phyloP scores from a whole-genome alignment of 2,329 filamentous ascomycete genomes.

The Aspergillus fijiensis region DNA sequence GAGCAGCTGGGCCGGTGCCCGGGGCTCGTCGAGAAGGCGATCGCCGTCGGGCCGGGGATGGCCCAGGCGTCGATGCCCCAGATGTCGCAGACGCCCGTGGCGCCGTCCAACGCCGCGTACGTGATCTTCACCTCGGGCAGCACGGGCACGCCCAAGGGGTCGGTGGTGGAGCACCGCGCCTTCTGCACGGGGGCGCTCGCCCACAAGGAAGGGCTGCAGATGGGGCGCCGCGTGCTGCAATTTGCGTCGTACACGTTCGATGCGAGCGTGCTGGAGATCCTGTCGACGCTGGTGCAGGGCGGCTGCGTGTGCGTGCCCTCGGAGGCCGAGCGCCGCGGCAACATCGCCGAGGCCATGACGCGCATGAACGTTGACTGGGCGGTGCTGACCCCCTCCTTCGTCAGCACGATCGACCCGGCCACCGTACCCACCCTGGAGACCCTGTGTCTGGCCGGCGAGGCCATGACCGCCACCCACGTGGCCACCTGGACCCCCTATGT shows the following conservation, averaged over 20 bases:
- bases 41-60: constrained; percentile 14
- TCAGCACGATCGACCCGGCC: background rate
- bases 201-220: constrained; percentile 49
- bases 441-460: constrained; percentile 5
- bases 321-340: constrained; percentile 41
- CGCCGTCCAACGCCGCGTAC: constrained; percentile 43
- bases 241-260: constrained; percentile 40
- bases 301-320: constrained; percentile 49
- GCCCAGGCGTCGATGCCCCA: constrained; percentile 5
- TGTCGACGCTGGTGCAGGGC: constrained; percentile 19
- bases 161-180: constrained; percentile 57
- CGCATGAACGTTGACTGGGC: constrained; percentile 6
- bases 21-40: constrained; percentile 22
- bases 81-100: constrained; percentile 7
- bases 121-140: constrained; percentile 52
- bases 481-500: background rate
- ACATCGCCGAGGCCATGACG: constrained; percentile 47
- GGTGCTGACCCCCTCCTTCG: constrained; percentile 11
- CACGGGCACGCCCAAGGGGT: constrained; percentile 48
- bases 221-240: constrained; percentile 42
- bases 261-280: constrained; percentile 30
- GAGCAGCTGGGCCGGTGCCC: constrained; percentile 19
- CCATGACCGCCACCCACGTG: constrained; percentile 1
- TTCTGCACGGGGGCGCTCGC: constrained; percentile 52
- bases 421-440: constrained; percentile 1